phyloP scores from a whole-genome alignment of 2,329 filamentous ascomycete species.

The Proliferodiscus dingleyae region DNA sequence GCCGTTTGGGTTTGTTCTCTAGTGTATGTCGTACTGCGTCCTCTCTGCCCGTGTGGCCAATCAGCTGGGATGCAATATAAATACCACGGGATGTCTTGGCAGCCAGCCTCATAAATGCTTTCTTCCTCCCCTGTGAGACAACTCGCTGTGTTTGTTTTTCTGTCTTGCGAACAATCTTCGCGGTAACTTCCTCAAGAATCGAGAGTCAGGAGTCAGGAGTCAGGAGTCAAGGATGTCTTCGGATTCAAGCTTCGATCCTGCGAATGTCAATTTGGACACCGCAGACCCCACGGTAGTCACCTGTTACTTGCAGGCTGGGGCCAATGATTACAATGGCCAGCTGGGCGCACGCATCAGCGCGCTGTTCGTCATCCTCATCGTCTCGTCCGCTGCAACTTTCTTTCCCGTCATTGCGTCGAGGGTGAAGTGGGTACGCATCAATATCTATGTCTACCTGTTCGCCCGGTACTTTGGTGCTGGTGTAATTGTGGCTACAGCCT shows the following conservation, averaged over 20 bases:
- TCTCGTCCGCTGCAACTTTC: constrained; percentile 53
- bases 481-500: constrained; percentile 72
- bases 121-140: background rate
- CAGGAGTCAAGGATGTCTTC: constrained; percentile 16
- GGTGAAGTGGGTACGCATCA: constrained; percentile 50
- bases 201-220: too few relatives aligned
- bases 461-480: constrained; percentile 66
- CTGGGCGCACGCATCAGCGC: constrained; percentile 65
- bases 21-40: too few relatives aligned
- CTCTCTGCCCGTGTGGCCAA: too few relatives aligned
- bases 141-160: background rate
- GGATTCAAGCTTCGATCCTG: constrained; percentile 33
- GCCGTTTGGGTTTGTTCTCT: too few relatives aligned
- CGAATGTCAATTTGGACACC: constrained; percentile 39
- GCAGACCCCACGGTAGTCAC: constrained; percentile 40
- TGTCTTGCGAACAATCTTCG: too few relatives aligned
- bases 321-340: constrained; percentile 50
- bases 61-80: too few relatives aligned
- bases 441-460: constrained; percentile 63
- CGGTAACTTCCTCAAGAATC: too few relatives aligned
- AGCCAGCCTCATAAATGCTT: background rate
- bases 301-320: constrained; percentile 43
- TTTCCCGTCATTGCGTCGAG: constrained; percentile 64
- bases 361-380: constrained; percentile 69
- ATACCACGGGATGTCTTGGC: too few relatives aligned